Base-by-base conservation (phyloP, 2,329 filamentous ascomycete genomes). In the Pseudogymnoascus sp. region DNA sequence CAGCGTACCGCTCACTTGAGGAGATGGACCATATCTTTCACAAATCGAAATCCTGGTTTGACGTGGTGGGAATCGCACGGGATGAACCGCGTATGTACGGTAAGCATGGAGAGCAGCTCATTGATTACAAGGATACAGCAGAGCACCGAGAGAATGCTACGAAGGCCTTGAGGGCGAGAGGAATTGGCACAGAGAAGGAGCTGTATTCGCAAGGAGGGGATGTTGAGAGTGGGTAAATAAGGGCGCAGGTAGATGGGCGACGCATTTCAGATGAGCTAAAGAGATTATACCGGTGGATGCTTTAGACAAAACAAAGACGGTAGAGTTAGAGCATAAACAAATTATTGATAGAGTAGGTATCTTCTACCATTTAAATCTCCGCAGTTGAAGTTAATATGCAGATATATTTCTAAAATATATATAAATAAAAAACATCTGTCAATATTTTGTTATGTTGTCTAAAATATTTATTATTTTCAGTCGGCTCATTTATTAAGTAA, bases 21-120 rank as follows among this genome's bases (percentile, higher is more conserved):
- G 85, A 88, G 70, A 87, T 88, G 81, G 85, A 88, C 68, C 75
- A 74, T 67, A 86, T 87, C 69, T 87, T 86, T 74, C 79, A 81
- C 66, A 83, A 84, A 69, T 80, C 81, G 1, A 74, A 75, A 21
- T 76, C 74, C 31, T 75, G 74, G 66, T 74, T 80, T 61, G 70
- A 73, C 14, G 76, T 80, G 11, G 79, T 81, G 11, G 64, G 69
- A 23, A 70, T 75, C 14, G 79, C 79, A 1, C 69, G 69, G 35
- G 70, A 80, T 5, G 82, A 84, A 72, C 83, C 84, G 0, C 76
- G 75, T 4, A 77, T 81, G 38, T 86, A 85, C 68, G 83, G 82
- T 65, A 83, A 82, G 76, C 78, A 85, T 63, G 84, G 84, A 66
- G 81, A 85, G 71, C 71, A 84, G 47, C 77, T 86, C 12, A 66